Base-by-base conservation (phyloP, 495 filamentous ascomycete species). In the Patellaria atrata region DNA sequence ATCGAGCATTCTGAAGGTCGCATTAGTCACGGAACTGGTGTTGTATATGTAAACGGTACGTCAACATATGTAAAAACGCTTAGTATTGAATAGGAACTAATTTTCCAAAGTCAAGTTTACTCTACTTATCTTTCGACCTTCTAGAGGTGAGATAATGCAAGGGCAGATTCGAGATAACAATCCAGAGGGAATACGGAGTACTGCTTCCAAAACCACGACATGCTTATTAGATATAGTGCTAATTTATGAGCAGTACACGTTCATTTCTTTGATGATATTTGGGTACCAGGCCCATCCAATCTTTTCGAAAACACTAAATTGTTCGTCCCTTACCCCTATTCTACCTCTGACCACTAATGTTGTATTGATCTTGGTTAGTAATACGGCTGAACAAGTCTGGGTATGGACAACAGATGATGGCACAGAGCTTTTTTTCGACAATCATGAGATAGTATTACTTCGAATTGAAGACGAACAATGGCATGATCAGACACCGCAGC, bases 181-280 rank as follows among this genome's bases (percentile, higher is more conserved):
- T 3, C 57, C 67, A 11, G 59, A 71, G 9, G 89, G 86, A 20
- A 84, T 97, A 35, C 69, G 73, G 47, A 70, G 81, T 85, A 60
- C 33, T n/a, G n/a, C n/a, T n/a, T n/a, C n/a, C n/a, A n/a, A n/a
- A n/a, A n/a, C n/a, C n/a, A n/a, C n/a, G n/a, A n/a, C n/a, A n/a
- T n/a, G n/a, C n/a, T n/a, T n/a, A n/a, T n/a, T n/a, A n/a, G n/a
- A n/a, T n/a, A n/a, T n/a, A n/a, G n/a, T n/a, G n/a, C n/a, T n/a
- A n/a, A n/a, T n/a, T 9, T 20, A 7, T 8, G 23, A 16, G 11
- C 34, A 83, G 82, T 96, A 27, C 70, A 70, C 11, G 73, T 82
- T 0, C 79, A 85, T 33, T 97, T 97, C 52, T 94, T 93, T 49
- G 75, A 82, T 43, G 85, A 94, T 38, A 84, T 96, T 24, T 71